Evolutionary conservation across 306 rosid genomes (phyloP), one percentile per base, ranked within the genome.

Genomic region (Rosa multiflora): DNA sequence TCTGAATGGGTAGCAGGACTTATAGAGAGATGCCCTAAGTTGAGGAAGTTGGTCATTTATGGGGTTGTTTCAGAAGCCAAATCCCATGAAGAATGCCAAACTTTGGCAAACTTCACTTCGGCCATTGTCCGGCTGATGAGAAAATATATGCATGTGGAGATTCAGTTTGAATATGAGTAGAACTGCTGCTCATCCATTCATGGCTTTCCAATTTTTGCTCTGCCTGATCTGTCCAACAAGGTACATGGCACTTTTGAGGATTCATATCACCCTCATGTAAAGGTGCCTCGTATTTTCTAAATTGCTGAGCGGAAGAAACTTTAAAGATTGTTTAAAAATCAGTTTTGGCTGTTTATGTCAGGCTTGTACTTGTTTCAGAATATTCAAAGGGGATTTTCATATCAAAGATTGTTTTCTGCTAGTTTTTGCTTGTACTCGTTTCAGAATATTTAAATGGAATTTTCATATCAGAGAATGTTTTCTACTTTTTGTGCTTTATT

Each of bases 1-100:
- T 83, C 92, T 3, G 88, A 73, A 6, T 94, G 96, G 97, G 94
- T 94, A 20, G 91, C 82, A 20, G 93, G 91, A 61, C 86, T 89
- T 67, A 80, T 89, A 75, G 93, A 87, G 81, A 84, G 91, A 73
- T 92, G 97, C 79, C 98, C 94, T 37, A 88, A 86, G 67, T 76
- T 94, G 85, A 88, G 84, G 81, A 92, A 82, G 51, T 64, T 94
- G 85, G 81, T 89, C 53, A 78, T 94, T 67, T 80, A 85, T 79
- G 97, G 97, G 23, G 82, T 82, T 80, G 89, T 91, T 84, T 86
- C 94, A 17, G 96, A 90, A 80, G 83, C 84, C 69, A 87, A 89
- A 73, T 76, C 89, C 77, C 87, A 76, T 59, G 93, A 88, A 85
- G 91, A 90, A 72, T 88, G 94, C 74, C 88, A 72, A 67, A 82